These are phyloP conservation scores for Mycena olivaceomarginata DNA, from an alignment of 768 basidiomycete genomes.

Conservation along the genomic window DNA sequence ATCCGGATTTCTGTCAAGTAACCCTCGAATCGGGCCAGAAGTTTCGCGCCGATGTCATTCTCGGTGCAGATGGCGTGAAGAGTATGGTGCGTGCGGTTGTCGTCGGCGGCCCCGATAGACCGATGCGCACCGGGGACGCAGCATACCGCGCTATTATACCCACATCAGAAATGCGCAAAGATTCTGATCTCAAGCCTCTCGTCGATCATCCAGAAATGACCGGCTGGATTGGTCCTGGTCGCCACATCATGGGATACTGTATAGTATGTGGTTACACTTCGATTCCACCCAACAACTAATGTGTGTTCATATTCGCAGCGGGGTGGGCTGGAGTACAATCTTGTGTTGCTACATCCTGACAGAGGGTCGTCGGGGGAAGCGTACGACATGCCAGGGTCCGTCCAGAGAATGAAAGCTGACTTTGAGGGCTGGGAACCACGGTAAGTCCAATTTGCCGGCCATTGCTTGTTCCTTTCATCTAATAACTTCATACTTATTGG, in stretches of 20 bases:
- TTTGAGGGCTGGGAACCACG: conserved; percentile 69
- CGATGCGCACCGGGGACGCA: conserved; percentile 76
- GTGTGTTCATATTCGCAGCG: conserved; percentile 46
- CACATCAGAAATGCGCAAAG: conserved; percentile 63
- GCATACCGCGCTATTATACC: conserved; percentile 77
- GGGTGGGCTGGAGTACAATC: conserved; percentile 63
- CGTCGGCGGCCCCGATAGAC: conserved; percentile 64
- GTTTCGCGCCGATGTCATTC: conserved; percentile 64
- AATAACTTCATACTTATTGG: not conserved
- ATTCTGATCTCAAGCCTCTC: conserved; percentile 71
- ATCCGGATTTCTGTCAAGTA: conserved; percentile 51
- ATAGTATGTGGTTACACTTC: conserved; percentile 50
- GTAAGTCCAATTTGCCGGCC: not conserved
- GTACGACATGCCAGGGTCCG: conserved; percentile 63
- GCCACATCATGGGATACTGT: conserved; percentile 60
- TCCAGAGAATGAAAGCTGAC: conserved; percentile 67
- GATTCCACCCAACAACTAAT: not conserved
- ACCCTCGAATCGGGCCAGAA: conserved; percentile 65
- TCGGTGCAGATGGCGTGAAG: conserved; percentile 72
- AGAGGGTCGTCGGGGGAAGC: conserved; percentile 63
- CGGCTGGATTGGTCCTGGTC: conserved; percentile 74
- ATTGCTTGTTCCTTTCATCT: not conserved
- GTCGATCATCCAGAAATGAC: conserved; percentile 73
- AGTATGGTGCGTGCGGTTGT: conserved; percentile 70
- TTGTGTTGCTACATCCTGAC: conserved; percentile 67